phyloP scores from a whole-genome alignment of 495 filamentous ascomycete genomes.

The Physcia stellaris region DNA sequence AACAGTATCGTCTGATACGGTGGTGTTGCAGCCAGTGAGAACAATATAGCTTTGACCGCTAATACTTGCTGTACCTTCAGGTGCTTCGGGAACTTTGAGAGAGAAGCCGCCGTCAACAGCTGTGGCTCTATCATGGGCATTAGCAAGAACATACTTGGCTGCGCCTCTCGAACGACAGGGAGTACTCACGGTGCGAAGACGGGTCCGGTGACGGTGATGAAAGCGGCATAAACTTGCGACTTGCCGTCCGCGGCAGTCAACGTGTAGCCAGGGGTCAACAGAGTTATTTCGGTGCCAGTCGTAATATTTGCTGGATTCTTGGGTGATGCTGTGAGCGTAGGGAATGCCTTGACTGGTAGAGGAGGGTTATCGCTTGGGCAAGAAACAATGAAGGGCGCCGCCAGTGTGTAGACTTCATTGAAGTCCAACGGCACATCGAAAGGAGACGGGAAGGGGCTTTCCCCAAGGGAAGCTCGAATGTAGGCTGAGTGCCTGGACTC shows the following conservation, averaged over 20 bases:
- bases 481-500: conserved; percentile 48
- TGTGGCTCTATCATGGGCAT: conserved; percentile 4
- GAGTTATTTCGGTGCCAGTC: conserved; percentile 13
- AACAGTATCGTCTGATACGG: conserved; percentile 15
- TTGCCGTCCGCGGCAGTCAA: conserved; percentile 13
- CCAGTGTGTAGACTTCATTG: conserved; percentile 48
- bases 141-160: neutral
- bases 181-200: conserved; percentile 17
- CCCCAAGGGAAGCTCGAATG: conserved; percentile 34
- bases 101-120: conserved; percentile 20
- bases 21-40: conserved; percentile 20
- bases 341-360: conserved; percentile 46
- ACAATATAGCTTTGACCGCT: conserved; percentile 27
- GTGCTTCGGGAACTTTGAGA: conserved; percentile 22
- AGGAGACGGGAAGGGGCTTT: conserved; percentile 38
- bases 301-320: conserved; percentile 12
- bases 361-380: conserved; percentile 40
- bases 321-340: conserved; percentile 22
- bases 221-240: conserved; percentile 19
- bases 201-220: conserved; percentile 27
- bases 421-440: conserved; percentile 44
- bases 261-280: conserved; percentile 11
- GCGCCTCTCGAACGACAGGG: neutral
- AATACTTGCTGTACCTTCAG: conserved; percentile 13
- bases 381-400: conserved; percentile 41